Evolutionary conservation across 2,329 filamentous ascomycete genomes (phyloP).

Genomic region (Sclerotinia sclerotiorum): DNA sequence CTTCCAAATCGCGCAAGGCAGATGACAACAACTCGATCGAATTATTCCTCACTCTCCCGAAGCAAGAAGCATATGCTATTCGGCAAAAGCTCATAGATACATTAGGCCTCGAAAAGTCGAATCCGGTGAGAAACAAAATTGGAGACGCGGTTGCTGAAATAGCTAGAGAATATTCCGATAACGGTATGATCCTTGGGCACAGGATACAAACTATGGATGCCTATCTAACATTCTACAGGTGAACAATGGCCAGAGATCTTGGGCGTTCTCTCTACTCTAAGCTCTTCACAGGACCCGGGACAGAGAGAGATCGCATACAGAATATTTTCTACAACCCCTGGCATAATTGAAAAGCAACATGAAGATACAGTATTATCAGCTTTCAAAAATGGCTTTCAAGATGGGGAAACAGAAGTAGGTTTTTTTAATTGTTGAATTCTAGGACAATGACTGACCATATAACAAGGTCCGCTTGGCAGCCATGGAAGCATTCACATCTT

Average conservation of each 20-base stretch:
- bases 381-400: constrained; percentile 89
- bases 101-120: constrained; percentile 69
- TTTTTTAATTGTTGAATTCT: neutral
- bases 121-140: constrained; percentile 85
- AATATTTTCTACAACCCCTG: constrained; percentile 91
- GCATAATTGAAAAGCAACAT: constrained; percentile 94
- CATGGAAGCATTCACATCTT: constrained; percentile 94
- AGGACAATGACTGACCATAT: constrained; percentile 21
- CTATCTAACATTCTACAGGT: constrained; percentile 50
- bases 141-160: constrained; percentile 97
- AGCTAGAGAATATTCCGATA: constrained; percentile 90
- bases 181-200: constrained; percentile 58
- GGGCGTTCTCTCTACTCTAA: constrained; percentile 81
- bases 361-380: constrained; percentile 85
- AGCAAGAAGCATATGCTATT: constrained; percentile 74
- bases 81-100: constrained; percentile 80
- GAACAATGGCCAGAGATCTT: constrained; percentile 89
- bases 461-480: constrained; percentile 80
- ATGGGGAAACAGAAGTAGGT: constrained; percentile 74
- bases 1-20: constrained; percentile 82
- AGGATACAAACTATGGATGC: neutral
- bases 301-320: constrained; percentile 92
- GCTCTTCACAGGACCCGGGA: constrained; percentile 77
- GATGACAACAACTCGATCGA: constrained; percentile 71
- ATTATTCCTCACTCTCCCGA: constrained; percentile 77